Conservation (phyloP, 192 early-diverging fungal species). For the Backusella morwellensis region DNA sequence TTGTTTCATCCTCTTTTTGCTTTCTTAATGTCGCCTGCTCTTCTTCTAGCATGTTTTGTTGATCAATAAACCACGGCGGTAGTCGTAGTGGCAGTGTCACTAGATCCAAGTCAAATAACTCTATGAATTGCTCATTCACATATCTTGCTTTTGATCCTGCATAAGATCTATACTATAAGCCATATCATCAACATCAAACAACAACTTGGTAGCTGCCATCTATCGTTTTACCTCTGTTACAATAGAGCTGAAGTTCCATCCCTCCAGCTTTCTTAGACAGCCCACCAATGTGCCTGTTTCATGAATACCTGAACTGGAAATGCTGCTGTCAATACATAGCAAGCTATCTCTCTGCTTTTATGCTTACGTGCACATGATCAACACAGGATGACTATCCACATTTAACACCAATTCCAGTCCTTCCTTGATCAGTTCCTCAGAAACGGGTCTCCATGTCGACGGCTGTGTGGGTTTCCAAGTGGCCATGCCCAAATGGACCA, state of each 20-base stretch:
- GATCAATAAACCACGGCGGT: slow-evolving; percentile 81
- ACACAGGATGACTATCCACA: slow-evolving; percentile 77
- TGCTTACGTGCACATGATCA: slow-evolving; percentile 86
- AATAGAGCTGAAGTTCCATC: slow-evolving; percentile 97
- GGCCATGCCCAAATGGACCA: slow-evolving; percentile 68
- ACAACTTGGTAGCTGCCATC: neutral
- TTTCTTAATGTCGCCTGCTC: neutral
- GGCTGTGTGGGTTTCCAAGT: slow-evolving; percentile 64
- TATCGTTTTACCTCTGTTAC: slow-evolving; percentile 71
- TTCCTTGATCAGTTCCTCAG: slow-evolving; percentile 96
- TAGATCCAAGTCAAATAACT: slow-evolving; percentile 91
- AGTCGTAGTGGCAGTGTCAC: slow-evolving; percentile 77
- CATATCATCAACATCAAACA: neutral
- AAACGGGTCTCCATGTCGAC: slow-evolving; percentile 82
- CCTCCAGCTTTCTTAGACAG: slow-evolving; percentile 88
- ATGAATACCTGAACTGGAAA: slow-evolving; percentile 76
- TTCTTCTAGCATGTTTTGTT: slow-evolving; percentile 56
- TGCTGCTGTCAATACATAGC: neutral
- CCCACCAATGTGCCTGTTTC: slow-evolving; percentile 94
- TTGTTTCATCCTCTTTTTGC: neutral
- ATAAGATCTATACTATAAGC: slow-evolving; percentile 79
- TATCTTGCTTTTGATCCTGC: slow-evolving; percentile 86
- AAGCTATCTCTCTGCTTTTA: neutral
- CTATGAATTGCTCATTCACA: slow-evolving; percentile 93
- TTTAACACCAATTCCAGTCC: slow-evolving; percentile 86